phyloP scores from a whole-genome alignment of 2,329 filamentous ascomycete genomes.

The Calcarisporium arbuscula region DNA sequence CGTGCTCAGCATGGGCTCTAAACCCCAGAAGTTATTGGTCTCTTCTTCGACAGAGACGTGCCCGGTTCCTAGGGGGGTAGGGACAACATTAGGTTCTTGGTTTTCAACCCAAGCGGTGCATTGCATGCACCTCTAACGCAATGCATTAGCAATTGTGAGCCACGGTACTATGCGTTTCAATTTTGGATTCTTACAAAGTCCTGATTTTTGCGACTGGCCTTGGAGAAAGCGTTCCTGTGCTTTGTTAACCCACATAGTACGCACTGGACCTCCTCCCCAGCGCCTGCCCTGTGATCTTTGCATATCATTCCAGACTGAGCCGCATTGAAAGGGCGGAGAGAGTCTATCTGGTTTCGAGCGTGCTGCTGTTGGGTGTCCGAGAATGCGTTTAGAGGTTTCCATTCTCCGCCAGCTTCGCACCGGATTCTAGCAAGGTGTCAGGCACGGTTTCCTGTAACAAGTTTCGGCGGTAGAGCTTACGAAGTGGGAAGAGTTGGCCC shows the following conservation, averaged over 20 bases:
- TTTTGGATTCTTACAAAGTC: slow-evolving; percentile 20
- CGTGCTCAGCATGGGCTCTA: slow-evolving; percentile 8
- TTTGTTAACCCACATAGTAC: slow-evolving; percentile 22
- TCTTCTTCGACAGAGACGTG: slow-evolving; percentile 26
- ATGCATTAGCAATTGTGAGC: slow-evolving; percentile 1
- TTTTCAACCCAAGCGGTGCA: slow-evolving; percentile 30
- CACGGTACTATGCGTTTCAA: not conserved
- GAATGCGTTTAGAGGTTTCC: slow-evolving; percentile 24
- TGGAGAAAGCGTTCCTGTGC: slow-evolving; percentile 22
- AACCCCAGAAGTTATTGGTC: slow-evolving; percentile 8
- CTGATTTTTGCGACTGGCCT: slow-evolving; percentile 19
- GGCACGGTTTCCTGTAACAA: too few relatives aligned
- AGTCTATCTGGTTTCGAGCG: slow-evolving; percentile 13
- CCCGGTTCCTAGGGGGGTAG: slow-evolving; percentile 23
- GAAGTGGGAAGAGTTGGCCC: too few relatives aligned
- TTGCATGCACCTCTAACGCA: slow-evolving; percentile 23
- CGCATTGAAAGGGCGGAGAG: slow-evolving; percentile 14
- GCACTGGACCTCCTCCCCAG: slow-evolving; percentile 21
- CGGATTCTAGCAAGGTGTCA: too few relatives aligned
- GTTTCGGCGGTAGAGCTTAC: too few relatives aligned
- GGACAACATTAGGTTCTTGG: slow-evolving; percentile 26
- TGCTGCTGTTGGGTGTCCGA: slow-evolving; percentile 25
- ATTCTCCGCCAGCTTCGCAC: slow-evolving; percentile 30
- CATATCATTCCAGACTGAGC: slow-evolving; percentile 30
- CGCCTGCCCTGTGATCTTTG: slow-evolving; percentile 22